A percentile compares a stretch with the other conserved stretches of the same genome.
phyloP scores from a whole-genome alignment of 345 rosid genomes.

The Litchi chinensis region DNA sequence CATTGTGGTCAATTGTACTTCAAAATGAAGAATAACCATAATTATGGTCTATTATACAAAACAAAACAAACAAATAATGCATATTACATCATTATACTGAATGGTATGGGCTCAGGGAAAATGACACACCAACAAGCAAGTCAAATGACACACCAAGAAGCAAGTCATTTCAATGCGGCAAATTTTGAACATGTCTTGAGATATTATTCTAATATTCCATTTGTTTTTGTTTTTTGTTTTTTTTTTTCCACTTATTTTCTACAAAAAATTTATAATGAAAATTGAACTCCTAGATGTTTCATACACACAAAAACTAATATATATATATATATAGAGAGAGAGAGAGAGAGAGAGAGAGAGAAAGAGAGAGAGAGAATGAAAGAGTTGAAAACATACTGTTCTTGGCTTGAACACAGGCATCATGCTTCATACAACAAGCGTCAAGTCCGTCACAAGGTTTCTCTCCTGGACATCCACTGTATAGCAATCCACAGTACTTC shows the following conservation, averaged over 20 bases:
- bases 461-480: conserved; percentile 93
- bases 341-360: too few species aligned
- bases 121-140: background rate
- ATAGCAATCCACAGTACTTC: conserved; percentile 84
- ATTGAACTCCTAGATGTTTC: background rate
- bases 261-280: too few species aligned
- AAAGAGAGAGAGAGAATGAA: too few species aligned
- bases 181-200: background rate
- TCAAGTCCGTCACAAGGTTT: conserved; percentile 94
- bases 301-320: too few species aligned
- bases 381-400: conserved; percentile 47
- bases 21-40: too few species aligned
- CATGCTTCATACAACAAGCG: conserved; percentile 95
- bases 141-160: background rate
- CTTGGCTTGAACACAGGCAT: conserved; percentile 75
- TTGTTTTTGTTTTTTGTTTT: too few species aligned
- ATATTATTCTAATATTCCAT: too few species aligned
- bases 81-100: background rate
- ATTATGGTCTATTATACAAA: background rate
- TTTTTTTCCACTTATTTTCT: too few species aligned
- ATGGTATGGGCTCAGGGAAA: background rate
- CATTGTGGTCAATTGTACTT: too few species aligned
- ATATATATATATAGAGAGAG: too few species aligned
- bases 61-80: background rate
- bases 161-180: background rate